Conservation (phyloP, 2,329 filamentous ascomycete genomes). For the Aspergillus phoenicis region DNA sequence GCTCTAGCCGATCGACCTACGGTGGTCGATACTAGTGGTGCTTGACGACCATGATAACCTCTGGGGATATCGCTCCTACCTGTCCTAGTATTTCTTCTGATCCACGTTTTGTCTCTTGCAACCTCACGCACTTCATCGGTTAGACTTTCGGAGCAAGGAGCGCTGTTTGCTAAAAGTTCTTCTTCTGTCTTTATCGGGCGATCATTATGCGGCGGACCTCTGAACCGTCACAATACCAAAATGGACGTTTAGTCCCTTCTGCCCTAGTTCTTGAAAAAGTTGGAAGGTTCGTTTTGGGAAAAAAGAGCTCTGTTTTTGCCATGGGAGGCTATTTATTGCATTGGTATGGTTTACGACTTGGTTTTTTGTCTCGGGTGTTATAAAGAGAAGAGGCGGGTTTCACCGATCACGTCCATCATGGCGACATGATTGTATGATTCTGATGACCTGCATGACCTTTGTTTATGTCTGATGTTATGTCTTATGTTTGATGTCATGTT, state of each 20-base stretch:
- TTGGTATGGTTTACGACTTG: conserved; percentile 18
- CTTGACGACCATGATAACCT: not conserved
- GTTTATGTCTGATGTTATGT: conserved; percentile 15
- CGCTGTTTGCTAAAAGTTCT: conserved; percentile 12
- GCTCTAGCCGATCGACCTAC: conserved; percentile 44
- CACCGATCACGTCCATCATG: conserved; percentile 29
- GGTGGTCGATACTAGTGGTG: conserved; percentile 26
- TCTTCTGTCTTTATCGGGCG: conserved; percentile 19
- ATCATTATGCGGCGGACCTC: conserved; percentile 14
- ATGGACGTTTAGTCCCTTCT: not conserved
- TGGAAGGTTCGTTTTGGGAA: conserved; percentile 15
- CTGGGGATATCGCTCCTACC: not conserved
- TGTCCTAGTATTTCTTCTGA: conserved; percentile 2
- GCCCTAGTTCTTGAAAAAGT: conserved; percentile 17
- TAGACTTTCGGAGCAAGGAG: conserved; percentile 6
- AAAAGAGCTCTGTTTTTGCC: conserved; percentile 13
- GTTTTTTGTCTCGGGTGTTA: conserved; percentile 17
- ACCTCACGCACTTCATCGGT: not conserved
- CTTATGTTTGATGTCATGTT: conserved; percentile 17
- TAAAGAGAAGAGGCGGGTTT: conserved; percentile 22
- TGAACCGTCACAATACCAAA: conserved; percentile 8
- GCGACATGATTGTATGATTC: conserved; percentile 32
- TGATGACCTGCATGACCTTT: conserved; percentile 30
- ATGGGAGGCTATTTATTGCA: conserved; percentile 24
- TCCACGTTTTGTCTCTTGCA: not conserved